These are phyloP conservation scores for Monosporascus sp. DNA, from an alignment of 2,329 filamentous ascomycete genomes.

Conservation along the genomic window DNA sequence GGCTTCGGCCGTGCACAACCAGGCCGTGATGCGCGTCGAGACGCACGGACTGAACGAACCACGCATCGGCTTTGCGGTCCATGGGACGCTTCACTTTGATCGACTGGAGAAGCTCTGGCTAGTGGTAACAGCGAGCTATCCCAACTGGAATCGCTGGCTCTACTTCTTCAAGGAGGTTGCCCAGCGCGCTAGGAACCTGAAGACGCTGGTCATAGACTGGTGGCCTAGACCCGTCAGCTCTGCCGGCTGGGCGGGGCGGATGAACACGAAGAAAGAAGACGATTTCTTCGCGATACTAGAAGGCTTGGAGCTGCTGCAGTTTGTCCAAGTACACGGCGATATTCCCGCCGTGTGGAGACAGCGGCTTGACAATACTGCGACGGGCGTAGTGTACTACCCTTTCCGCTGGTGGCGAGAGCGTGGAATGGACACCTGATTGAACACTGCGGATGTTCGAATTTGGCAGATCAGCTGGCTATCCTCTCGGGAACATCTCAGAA, in stretches of 20 bases:
- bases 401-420: conserved; percentile 24
- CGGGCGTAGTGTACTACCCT: conserved; percentile 10
- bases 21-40: conserved; percentile 21
- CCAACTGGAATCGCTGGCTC: conserved; percentile 29
- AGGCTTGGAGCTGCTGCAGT: conserved; percentile 9
- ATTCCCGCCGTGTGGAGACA: conserved; percentile 14
- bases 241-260: conserved; percentile 8
- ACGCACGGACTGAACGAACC: conserved; percentile 17
- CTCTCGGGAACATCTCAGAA: neutral
- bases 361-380: conserved; percentile 6
- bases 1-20: conserved; percentile 14
- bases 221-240: conserved; percentile 14
- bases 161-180: conserved; percentile 20
- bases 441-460: too few relatives aligned
- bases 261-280: conserved; percentile 18
- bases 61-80: conserved; percentile 25
- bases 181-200: conserved; percentile 9
- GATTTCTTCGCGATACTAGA: conserved; percentile 16
- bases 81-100: conserved; percentile 21
- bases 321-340: conserved; percentile 17
- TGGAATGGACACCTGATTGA: conserved; percentile 1
- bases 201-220: conserved; percentile 26
- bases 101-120: conserved; percentile 21
- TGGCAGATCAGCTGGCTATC: too few relatives aligned
- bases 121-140: conserved; percentile 20